Evolutionary conservation across 2,329 filamentous ascomycete species (phyloP).

Genomic region (Thelonectria olida): DNA sequence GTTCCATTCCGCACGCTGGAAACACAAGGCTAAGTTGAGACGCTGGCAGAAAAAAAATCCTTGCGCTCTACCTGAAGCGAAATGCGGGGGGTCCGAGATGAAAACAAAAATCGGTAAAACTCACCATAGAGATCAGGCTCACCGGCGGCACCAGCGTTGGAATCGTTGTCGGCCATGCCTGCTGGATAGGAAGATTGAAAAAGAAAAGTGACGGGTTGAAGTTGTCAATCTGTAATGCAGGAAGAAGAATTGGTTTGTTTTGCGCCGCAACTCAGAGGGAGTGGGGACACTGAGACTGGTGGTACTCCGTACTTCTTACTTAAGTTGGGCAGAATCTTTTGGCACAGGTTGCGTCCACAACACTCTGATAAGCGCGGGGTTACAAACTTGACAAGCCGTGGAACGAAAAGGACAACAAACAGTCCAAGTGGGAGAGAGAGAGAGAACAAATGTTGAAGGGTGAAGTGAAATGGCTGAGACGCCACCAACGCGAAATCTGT

Average conservation of each 20-base stretch:
- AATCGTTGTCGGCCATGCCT: slow-evolving; percentile 37
- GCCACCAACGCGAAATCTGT: background rate
- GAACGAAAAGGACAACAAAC: background rate
- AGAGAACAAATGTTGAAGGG: background rate
- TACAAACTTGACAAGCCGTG: background rate
- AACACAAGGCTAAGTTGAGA: background rate
- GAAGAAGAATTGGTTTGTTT: slow-evolving; percentile 36
- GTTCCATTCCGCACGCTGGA: background rate
- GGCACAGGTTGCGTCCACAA: slow-evolving; percentile 21
- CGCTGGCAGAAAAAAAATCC: background rate
- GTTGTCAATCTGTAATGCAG: background rate
- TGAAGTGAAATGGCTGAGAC: no score
- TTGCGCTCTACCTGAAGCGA: background rate
- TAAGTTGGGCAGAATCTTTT: slow-evolving; percentile 35
- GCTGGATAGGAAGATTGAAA: background rate
- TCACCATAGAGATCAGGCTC: slow-evolving; percentile 71
- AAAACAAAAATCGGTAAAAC: slow-evolving; percentile 26
- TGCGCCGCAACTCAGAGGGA: slow-evolving; percentile 1
- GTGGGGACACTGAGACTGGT: slow-evolving; percentile 12
- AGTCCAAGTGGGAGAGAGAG: background rate
- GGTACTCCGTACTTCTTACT: background rate
- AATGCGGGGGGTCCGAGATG: slow-evolving; percentile 9
- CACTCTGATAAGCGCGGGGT: slow-evolving; percentile 36
- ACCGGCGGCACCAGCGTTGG: slow-evolving; percentile 38
- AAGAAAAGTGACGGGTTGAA: background rate